Percentiles rank a stretch among this genome's conserved stretches.
These are phyloP conservation scores for Ceratocystis lukuohia DNA, from an alignment of 2,329 filamentous ascomycete species.

Conservation along the genomic window DNA sequence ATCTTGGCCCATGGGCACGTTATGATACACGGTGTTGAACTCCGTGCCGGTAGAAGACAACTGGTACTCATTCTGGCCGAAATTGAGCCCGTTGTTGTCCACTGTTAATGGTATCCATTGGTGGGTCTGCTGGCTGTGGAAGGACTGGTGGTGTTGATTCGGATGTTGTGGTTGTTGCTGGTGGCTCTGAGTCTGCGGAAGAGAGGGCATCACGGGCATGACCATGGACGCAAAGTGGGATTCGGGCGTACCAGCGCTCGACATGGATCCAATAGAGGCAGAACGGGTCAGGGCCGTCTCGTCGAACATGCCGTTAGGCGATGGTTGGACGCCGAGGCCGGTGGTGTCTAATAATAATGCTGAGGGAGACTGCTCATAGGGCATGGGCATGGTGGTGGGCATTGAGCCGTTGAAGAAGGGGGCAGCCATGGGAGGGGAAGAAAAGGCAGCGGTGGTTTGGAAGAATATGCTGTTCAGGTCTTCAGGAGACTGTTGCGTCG, in stretches of 20 bases:
- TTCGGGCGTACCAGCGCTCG: constrained; percentile 10
- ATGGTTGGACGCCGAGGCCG: background rate
- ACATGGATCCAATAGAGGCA: constrained; percentile 11
- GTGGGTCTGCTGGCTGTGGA: constrained; percentile 36
- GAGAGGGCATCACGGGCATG: background rate
- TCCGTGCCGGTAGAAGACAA: background rate
- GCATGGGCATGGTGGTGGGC: constrained; percentile 9
- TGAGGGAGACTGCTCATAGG: background rate
- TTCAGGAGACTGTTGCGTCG: constrained; percentile 9
- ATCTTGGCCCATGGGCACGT: constrained; percentile 1
- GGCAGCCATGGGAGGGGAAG: background rate
- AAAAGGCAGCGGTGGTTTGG: background rate
- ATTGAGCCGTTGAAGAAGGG: constrained; percentile 10
- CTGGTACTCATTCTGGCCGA: constrained; percentile 37
- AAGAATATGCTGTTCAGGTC: constrained; percentile 2
- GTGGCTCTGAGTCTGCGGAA: background rate
- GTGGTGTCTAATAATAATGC: background rate
- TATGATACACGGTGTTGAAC: constrained; percentile 7
- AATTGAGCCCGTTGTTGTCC: background rate
- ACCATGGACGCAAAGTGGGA: constrained; percentile 10
- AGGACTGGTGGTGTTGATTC: constrained; percentile 27
- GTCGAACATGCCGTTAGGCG: background rate
- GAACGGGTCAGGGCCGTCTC: constrained; percentile 13
- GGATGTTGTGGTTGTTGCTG: constrained; percentile 9
- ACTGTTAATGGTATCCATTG: constrained; percentile 37